These are phyloP conservation scores for Aspergillus mulundensis DNA, from an alignment of 495 filamentous ascomycete species.

Conservation along the genomic window DNA sequence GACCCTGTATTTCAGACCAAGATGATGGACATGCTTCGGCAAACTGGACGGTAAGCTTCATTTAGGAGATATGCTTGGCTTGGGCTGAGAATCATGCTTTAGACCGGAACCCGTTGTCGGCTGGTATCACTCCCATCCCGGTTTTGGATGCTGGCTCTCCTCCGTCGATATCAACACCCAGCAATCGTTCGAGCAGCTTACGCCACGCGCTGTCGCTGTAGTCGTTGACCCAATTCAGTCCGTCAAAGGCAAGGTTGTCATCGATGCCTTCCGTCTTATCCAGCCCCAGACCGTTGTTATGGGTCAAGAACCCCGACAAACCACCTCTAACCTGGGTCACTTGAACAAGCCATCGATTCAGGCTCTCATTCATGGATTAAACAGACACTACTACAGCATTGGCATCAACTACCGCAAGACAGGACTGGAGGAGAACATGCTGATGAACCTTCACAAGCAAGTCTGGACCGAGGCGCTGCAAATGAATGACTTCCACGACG, in stretches of 20 bases:
- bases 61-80: background rate
- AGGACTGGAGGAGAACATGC: slow-evolving; percentile 96
- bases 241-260: slow-evolving; percentile 98
- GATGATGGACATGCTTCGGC: slow-evolving; percentile 99
- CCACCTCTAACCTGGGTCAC: slow-evolving; percentile 94
- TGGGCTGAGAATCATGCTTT: slow-evolving; percentile 4
- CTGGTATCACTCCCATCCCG: slow-evolving; percentile 99
- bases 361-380: slow-evolving; percentile 96
- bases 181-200: slow-evolving; percentile 97
- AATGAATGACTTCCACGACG: slow-evolving; percentile 92
- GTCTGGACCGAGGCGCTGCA: slow-evolving; percentile 97
- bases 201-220: slow-evolving; percentile 90
- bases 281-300: slow-evolving; percentile 98
- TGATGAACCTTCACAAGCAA: slow-evolving; percentile 99
- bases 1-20: slow-evolving; percentile 98
- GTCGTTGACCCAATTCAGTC: slow-evolving; percentile 98
- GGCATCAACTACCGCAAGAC: slow-evolving; percentile 98
- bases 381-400: slow-evolving; percentile 98
- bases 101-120: slow-evolving; percentile 96
- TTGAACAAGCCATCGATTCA: slow-evolving; percentile 99
- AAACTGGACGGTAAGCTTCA: slow-evolving; percentile 80
- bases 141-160: slow-evolving; percentile 98
- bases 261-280: slow-evolving; percentile 98
- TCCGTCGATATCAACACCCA: slow-evolving; percentile 99
- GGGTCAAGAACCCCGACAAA: slow-evolving; percentile 97